Conservation (phyloP, 148 eudicot species). For the Nepenthes mirabilis region DNA sequence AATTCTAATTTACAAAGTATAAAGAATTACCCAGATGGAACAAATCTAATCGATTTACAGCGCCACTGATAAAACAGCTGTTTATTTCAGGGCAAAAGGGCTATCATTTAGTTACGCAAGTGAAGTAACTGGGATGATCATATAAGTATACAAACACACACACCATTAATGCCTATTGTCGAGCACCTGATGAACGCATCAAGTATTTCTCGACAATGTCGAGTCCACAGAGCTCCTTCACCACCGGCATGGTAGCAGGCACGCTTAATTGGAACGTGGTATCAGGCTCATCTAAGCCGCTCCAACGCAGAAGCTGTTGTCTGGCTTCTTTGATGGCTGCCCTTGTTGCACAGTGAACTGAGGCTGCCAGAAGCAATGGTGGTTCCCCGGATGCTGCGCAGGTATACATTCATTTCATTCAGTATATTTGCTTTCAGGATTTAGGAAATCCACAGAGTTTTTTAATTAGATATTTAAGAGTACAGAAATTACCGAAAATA, state of each 20-base stretch:
- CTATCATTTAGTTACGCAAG: not conserved
- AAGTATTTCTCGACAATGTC: slow-evolving; percentile 52
- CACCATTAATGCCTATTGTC: not conserved
- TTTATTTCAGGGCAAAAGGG: no score
- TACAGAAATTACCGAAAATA: no score
- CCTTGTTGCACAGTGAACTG: slow-evolving; percentile 80
- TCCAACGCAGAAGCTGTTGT: slow-evolving; percentile 56
- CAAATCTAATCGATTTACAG: no score
- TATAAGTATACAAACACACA: not conserved
- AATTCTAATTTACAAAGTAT: no score
- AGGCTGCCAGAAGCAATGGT: slow-evolving; percentile 68
- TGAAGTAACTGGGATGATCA: not conserved
- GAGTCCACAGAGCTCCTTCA: slow-evolving; percentile 80
- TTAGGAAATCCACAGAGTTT: no score
- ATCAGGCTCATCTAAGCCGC: slow-evolving; percentile 20
- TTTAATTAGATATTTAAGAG: no score
- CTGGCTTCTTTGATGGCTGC: slow-evolving; percentile 86
- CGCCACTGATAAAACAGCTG: no score
- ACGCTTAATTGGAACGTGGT: slow-evolving; percentile 52
- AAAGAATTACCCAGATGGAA: no score
- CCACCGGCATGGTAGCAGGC: slow-evolving; percentile 86
- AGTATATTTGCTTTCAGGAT: not conserved
- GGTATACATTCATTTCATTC: not conserved
- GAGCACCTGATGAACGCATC: slow-evolving; percentile 14
- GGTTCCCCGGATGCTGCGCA: slow-evolving; percentile 96